Evolutionary conservation across 805 yeast species (phyloP), one percentile per base, ranked within the genome.

Genomic region (Priceomyces melissophilus): DNA sequence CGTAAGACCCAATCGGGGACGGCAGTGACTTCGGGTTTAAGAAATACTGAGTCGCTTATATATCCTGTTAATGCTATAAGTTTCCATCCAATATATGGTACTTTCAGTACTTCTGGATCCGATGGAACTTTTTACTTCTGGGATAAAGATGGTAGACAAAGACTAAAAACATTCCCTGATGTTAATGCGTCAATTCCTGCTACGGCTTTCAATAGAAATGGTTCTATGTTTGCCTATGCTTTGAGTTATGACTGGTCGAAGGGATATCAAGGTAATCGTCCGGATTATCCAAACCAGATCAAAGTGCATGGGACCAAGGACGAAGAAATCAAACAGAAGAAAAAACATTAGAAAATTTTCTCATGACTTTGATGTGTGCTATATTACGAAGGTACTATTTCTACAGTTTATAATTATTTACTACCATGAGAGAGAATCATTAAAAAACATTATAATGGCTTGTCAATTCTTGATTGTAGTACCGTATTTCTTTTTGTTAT

Each of bases 161-260:
- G 98, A 53, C 76, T 93, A 50, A 86, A 84, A 64, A 86, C 84
- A 27, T 85, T 79, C 69, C 88, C 95, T 4, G 65, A 78, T 8
- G 70, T 83, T 11, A 76, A 75, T 38, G 76, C 79, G 29, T 73
- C 95, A 0, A 82, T 93, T 40, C 75, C 95, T 0, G 81, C 84
- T 30, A 76, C 89, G 1, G 81, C 81, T 3, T 93, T 91, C 70
- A 93, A 88, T 66, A 73, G 87, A 48, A 81, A 73, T 37, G 99
- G 99, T 39, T 62, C 80, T 26, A 79, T 93, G 9, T 82, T 86
- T 61, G 98, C 97, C 3, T 88, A 93, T 57, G 96, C 97, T 2
- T 60, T 87, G 45, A 81, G 95, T 47, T 91, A 93, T 65, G 99
- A 93, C 60, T 93, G 99, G 99, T 78, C 88, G 43, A 89, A 89